Evolutionary conservation across 225 moss, liverwort and hornwort genomes (phyloP), one percentile per base, ranked within the genome.

Genomic region (Sphagnum tenellum): DNA sequence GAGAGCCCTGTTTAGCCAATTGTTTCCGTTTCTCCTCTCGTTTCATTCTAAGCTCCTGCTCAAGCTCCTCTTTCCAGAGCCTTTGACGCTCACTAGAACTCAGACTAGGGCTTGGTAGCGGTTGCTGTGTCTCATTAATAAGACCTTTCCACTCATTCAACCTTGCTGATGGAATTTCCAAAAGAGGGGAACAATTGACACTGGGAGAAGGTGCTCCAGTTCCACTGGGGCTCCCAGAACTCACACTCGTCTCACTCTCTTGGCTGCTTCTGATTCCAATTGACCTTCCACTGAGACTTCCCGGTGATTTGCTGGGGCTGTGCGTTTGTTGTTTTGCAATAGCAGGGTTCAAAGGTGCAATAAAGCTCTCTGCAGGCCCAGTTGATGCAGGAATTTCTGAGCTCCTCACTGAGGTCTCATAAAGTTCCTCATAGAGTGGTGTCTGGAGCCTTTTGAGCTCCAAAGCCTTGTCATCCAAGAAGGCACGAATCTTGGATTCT

Each of bases 141-240:
- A 78, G 50, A 10, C 82, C 82, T 65, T 66, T 82, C 82, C 75
- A 76, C 59, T 82, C 82, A 63, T 82, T 82, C 7, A 82, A 65
- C 61, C 72, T 72, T 5, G 82, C 78, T 44, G 78, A 82, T 3
- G 73, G 73, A 3, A 81, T 73, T 62, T 82, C 82, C 10, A 69
- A 48, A 7, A 82, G 73, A 13, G 82, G 82, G 46, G 72, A 66
- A 61, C 71, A 78, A 51, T 77, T 78, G 4, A 78, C 74, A 56
- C 73, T 73, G 4, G 29, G 29, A 29, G 62, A 14, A 4, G 74
- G 57, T 51, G 63, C 53, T 5, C 69, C 76, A 45, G 55, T 61
- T 48, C 67, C 82, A 61, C 66, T 68, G 48, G 82, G 82, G 58
- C 82, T 82, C 49, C 73, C 82, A 14, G 82, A 82, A 72, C 72